phyloP scores from a whole-genome alignment of 2,329 filamentous ascomycete genomes.

The Ascocoryne sarcoides region DNA sequence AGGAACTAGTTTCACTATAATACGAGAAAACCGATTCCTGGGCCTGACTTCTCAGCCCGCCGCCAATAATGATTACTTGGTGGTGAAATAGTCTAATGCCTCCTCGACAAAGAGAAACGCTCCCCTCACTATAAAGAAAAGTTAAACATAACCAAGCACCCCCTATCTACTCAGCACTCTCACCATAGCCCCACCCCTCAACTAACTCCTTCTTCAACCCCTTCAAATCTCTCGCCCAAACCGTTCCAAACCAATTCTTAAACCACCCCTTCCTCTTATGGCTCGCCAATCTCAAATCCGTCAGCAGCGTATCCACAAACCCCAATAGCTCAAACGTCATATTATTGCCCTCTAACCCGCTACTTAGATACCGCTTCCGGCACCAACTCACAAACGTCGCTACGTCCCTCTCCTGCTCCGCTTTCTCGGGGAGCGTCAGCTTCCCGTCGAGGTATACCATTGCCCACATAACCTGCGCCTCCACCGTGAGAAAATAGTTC shows the following conservation, averaged over 20 bases:
- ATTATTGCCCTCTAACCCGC: constrained; percentile 22
- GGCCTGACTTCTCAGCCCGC: too few species aligned
- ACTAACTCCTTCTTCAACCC: constrained; percentile 20
- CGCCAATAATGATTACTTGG: too few species aligned
- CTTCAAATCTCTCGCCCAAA: constrained; percentile 18
- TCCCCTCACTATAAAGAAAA: too few species aligned
- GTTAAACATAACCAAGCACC: too few species aligned
- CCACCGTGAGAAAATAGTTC: constrained; percentile 21
- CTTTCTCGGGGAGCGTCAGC: constrained; percentile 14
- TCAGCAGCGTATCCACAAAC: constrained; percentile 24
- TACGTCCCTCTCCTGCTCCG: constrained; percentile 17
- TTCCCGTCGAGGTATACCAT: constrained; percentile 22
- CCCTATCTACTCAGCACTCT: too few species aligned
- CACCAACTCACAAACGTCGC: constrained; percentile 22
- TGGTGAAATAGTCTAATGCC: too few species aligned
- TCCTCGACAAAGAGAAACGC: too few species aligned
- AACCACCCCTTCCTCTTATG: constrained; percentile 25
- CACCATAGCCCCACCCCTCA: too few species aligned
- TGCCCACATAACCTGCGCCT: constrained; percentile 24
- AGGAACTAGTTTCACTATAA: too few species aligned
- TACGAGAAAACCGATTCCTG: too few species aligned
- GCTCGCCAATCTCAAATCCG: constrained; percentile 21
- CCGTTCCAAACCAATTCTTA: constrained; percentile 20
- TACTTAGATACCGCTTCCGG: constrained; percentile 23
- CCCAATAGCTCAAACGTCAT: constrained; percentile 23